These are phyloP conservation scores for Curvularia spicifera DNA, from an alignment of 2,329 filamentous ascomycete species.

Conservation along the genomic window DNA sequence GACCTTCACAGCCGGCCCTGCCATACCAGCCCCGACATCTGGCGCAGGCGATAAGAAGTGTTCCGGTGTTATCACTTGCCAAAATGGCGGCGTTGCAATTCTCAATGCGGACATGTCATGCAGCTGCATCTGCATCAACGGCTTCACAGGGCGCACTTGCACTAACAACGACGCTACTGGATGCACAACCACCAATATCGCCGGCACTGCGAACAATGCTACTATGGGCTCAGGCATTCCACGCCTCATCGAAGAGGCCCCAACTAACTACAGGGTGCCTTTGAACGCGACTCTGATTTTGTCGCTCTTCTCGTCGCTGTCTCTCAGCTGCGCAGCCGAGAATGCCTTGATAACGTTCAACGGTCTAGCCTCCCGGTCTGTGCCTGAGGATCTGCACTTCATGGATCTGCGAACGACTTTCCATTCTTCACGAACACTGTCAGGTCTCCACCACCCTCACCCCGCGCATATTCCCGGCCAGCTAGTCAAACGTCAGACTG, in stretches of 20 bases:
- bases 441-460: conserved; percentile 35
- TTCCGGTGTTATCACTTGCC: conserved; percentile 67
- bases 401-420: conserved; percentile 29
- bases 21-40: conserved; percentile 30
- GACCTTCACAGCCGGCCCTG: conserved; percentile 23
- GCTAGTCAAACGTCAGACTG: conserved; percentile 33
- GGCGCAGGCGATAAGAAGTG: conserved; percentile 55
- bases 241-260: conserved; percentile 69
- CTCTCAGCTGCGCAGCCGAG: conserved; percentile 80
- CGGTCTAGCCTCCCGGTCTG: conserved; percentile 50
- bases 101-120: conserved; percentile 69
- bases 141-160: conserved; percentile 75
- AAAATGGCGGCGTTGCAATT: conserved; percentile 81
- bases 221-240: conserved; percentile 83
- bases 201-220: conserved; percentile 58
- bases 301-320: conserved; percentile 74
- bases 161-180: conserved; percentile 55
- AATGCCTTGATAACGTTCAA: conserved; percentile 89
- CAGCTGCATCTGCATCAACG: conserved; percentile 86
- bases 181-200: conserved; percentile 61
- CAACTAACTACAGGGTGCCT: conserved; percentile 75
- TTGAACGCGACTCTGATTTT: conserved; percentile 74
- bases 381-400: conserved; percentile 19
- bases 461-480: conserved; percentile 16
- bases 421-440: conserved; percentile 33